A percentile compares a stretch with the other conserved stretches of the same genome.
Conservation (phyloP, 2,329 filamentous ascomycete genomes). For the Rhynchosporium secalis region DNA sequence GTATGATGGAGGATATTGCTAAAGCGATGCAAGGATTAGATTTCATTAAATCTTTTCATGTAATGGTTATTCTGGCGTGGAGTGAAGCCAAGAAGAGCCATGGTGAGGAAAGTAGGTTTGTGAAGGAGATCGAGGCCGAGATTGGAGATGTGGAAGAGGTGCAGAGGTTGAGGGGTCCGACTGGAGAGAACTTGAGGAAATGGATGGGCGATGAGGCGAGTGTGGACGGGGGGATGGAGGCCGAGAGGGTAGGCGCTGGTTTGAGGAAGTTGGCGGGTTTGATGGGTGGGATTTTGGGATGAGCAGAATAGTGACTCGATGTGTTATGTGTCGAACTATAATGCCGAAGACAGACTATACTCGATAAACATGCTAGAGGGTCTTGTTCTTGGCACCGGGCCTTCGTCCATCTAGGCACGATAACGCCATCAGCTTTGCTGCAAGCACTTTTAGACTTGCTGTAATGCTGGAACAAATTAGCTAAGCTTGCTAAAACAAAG, state of each 20-base stretch:
- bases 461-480: background rate
- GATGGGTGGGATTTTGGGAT: constrained; percentile 15
- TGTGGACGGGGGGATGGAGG: constrained; percentile 19
- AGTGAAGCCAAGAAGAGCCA: constrained; percentile 46
- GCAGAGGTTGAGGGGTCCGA: constrained; percentile 22
- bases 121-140: constrained; percentile 47
- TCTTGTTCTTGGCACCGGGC: too few relatives aligned
- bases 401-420: too few relatives aligned
- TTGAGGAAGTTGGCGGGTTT: constrained; percentile 21
- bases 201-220: constrained; percentile 23
- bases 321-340: too few relatives aligned
- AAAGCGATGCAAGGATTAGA: constrained; percentile 48
- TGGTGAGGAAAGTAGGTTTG: constrained; percentile 49
- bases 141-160: constrained; percentile 51
- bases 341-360: too few relatives aligned
- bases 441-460: background rate
- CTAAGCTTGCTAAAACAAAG: background rate
- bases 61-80: constrained; percentile 51
- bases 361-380: too few relatives aligned
- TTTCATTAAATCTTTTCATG: constrained; percentile 55
- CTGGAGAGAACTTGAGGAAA: constrained; percentile 12
- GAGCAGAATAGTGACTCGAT: background rate
- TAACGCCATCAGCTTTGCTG: background rate
- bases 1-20: background rate
- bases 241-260: constrained; percentile 10